Percentiles rank a stretch among this genome's conserved stretches.
Conservation (phyloP, 306 rosid genomes). For the Prosopis cineraria region DNA sequence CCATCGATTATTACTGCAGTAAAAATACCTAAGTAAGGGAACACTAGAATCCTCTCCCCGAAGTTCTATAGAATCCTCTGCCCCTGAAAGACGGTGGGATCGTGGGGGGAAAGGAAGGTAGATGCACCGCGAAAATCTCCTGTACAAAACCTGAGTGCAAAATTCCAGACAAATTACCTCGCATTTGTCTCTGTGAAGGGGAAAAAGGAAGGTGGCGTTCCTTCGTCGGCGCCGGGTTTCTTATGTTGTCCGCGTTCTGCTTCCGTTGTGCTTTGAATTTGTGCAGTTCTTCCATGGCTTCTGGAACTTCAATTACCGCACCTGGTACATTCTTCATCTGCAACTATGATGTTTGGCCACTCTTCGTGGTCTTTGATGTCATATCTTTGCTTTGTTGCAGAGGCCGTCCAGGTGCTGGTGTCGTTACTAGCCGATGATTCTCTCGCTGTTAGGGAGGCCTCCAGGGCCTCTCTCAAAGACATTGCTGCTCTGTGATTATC, state of each 20-base stretch:
- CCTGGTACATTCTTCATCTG: slow-evolving; percentile 52
- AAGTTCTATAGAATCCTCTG: neutral
- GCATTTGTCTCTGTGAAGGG: neutral
- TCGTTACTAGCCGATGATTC: slow-evolving; percentile 84
- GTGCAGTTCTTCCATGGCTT: slow-evolving; percentile 57
- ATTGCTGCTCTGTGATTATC: slow-evolving; percentile 66
- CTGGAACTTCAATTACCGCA: slow-evolving; percentile 67
- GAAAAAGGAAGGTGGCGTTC: neutral
- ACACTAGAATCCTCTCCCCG: neutral
- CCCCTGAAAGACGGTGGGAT: neutral
- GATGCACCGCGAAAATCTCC: neutral
- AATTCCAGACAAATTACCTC: neutral
- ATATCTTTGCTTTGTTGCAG: slow-evolving; percentile 41
- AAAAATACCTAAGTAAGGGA: no score
- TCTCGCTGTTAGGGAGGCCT: slow-evolving; percentile 69
- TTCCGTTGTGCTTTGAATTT: neutral
- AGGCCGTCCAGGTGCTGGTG: slow-evolving; percentile 86
- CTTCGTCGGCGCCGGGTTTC: slow-evolving; percentile 21
- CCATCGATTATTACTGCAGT: no score
- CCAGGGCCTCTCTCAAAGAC: slow-evolving; percentile 84
- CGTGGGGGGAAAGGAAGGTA: neutral
- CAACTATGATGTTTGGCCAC: slow-evolving; percentile 7
- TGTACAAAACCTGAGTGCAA: neutral
- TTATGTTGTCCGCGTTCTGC: neutral
- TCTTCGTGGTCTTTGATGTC: slow-evolving; percentile 31